Evolutionary conservation across 768 basidiomycete genomes (phyloP).

Genomic region (Psilocybe cyanescens): DNA sequence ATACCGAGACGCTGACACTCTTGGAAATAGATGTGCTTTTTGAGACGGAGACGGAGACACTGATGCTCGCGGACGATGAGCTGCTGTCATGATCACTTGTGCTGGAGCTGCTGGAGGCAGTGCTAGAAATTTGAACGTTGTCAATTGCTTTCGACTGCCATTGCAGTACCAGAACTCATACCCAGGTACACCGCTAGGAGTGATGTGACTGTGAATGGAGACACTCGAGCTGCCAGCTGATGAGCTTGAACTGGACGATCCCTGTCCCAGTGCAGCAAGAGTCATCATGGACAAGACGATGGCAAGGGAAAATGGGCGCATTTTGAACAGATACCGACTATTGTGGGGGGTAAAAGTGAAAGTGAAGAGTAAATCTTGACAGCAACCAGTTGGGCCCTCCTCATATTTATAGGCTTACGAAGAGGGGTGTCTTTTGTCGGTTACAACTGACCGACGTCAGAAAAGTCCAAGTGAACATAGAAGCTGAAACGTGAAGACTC

Average conservation of each 20-base stretch:
- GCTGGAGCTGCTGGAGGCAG: background rate
- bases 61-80: background rate
- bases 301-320: conserved; percentile 11
- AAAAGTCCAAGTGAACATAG: background rate
- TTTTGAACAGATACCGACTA: conserved; percentile 1
- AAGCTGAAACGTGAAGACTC: background rate
- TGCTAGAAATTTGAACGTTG: background rate
- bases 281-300: conserved; percentile 9
- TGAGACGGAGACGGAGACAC: background rate
- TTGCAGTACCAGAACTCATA: background rate
- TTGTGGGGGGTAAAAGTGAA: background rate
- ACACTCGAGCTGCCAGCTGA: background rate
- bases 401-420: background rate
- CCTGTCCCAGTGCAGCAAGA: conserved; percentile 8
- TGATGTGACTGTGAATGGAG: background rate
- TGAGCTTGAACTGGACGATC: background rate
- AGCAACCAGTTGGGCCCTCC: background rate
- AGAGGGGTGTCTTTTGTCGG: background rate
- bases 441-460: background rate
- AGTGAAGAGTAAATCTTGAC: background rate
- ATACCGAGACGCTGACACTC: background rate
- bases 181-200: conserved; percentile 18
- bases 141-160: background rate
- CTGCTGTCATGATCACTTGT: background rate
- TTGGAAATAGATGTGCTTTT: background rate